Conservation (phyloP, 257 asterid genomes). For the Plantago major region DNA sequence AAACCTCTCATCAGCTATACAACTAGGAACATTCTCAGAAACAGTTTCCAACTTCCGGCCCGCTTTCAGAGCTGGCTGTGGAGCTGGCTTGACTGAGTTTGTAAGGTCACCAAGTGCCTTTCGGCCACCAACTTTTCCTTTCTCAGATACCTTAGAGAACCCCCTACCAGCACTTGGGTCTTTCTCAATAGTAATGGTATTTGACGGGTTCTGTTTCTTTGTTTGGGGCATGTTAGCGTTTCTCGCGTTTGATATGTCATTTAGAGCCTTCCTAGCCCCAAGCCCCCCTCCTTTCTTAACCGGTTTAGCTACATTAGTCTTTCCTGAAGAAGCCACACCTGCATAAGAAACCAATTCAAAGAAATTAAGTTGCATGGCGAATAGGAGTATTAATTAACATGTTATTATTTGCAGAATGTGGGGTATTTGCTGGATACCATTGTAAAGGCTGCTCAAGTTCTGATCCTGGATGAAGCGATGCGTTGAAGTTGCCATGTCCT, state of each 20-base stretch:
- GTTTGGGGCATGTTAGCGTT: conserved; percentile 44
- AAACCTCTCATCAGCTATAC: conserved; percentile 50
- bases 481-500: conserved; percentile 63
- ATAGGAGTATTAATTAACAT: neutral
- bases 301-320: conserved; percentile 36
- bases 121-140: conserved; percentile 51
- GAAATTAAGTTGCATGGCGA: neutral
- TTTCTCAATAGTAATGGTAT: conserved; percentile 42
- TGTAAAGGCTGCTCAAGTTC: conserved; percentile 54
- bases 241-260: conserved; percentile 81
- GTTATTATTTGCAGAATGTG: neutral
- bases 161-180: conserved; percentile 36
- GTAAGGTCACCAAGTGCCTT: conserved; percentile 82
- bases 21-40: conserved; percentile 30
- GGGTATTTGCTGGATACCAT: conserved; percentile 33
- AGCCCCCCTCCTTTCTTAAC: conserved; percentile 39
- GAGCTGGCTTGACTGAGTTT: conserved; percentile 53
- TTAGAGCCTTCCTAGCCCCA: conserved; percentile 73
- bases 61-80: conserved; percentile 30
- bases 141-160: conserved; percentile 38
- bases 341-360: conserved; percentile 16
- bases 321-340: conserved; percentile 50
- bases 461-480: conserved; percentile 61
- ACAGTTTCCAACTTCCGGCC: conserved; percentile 36
- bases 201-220: conserved; percentile 38